Conservation (phyloP, 495 filamentous ascomycete species). For the Neurospora sp. region DNA sequence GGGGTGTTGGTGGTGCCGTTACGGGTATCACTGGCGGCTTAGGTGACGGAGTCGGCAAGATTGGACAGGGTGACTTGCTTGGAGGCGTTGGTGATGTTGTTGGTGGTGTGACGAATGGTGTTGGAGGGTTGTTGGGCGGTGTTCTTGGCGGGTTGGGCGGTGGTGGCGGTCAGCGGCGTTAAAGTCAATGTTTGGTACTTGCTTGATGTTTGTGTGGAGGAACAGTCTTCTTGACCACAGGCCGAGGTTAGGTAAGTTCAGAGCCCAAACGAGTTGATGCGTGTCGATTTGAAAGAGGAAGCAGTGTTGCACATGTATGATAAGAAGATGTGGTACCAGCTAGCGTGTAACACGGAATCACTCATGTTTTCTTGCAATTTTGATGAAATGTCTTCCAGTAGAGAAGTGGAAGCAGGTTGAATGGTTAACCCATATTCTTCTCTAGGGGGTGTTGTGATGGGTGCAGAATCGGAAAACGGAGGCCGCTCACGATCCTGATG, state of each 20-base stretch:
- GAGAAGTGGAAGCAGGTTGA: neutral
- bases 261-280: neutral
- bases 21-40: conserved; percentile 14
- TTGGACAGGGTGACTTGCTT: conserved; percentile 15
- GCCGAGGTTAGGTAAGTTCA: neutral
- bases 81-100: conserved; percentile 14
- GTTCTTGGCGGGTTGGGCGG: conserved; percentile 13
- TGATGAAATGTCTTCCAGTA: neutral
- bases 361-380: neutral
- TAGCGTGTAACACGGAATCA: neutral
- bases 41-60: conserved; percentile 17
- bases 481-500: neutral
- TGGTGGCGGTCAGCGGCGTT: neutral
- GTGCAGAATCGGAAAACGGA: too few relatives aligned
- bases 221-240: neutral
- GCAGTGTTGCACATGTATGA: neutral
- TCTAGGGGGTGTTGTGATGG: too few relatives aligned
- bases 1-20: conserved; percentile 14
- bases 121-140: conserved; percentile 14
- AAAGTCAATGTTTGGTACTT: neutral
- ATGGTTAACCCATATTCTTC: neutral
- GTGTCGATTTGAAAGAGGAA: neutral
- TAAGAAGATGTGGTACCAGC: neutral
- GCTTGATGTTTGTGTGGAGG: neutral
- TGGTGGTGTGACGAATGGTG: conserved; percentile 14